Conservation (phyloP, 768 basidiomycete genomes). For the Epithele typhae region DNA sequence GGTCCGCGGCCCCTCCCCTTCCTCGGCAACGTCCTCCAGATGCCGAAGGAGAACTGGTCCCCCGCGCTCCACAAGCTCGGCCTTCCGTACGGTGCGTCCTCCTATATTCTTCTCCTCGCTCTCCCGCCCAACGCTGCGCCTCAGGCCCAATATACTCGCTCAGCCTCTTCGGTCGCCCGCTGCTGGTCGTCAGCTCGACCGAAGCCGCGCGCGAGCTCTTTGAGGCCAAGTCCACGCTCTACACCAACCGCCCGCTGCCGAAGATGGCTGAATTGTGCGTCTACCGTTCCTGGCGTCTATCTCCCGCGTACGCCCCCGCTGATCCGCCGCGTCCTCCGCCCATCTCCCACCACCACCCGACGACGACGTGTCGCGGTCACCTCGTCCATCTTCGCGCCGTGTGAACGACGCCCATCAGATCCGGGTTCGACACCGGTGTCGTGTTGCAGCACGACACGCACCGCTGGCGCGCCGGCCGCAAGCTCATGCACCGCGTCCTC, state of each 20-base stretch:
- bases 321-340: too few species aligned
- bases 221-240: slow-evolving; percentile 25
- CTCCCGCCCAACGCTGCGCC: too few species aligned
- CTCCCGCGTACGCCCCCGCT: too few species aligned
- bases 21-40: too few species aligned
- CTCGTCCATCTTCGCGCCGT: neutral
- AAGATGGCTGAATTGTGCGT: slow-evolving; percentile 6
- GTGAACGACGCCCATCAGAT: neutral
- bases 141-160: slow-evolving; percentile 8
- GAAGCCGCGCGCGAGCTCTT: slow-evolving; percentile 26
- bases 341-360: too few species aligned
- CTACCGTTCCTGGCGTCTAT: neutral
- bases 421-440: slow-evolving; percentile 9
- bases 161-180: slow-evolving; percentile 15
- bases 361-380: too few species aligned
- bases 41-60: too few species aligned
- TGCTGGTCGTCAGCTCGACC: slow-evolving; percentile 26
- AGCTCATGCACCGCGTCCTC: slow-evolving; percentile 3
- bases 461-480: slow-evolving; percentile 3
- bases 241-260: slow-evolving; percentile 18
- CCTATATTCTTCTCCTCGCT: too few species aligned
- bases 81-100: too few species aligned
- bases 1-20: too few species aligned
- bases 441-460: slow-evolving; percentile 4
- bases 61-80: too few species aligned